Evolutionary conservation across 2,329 filamentous ascomycete species (phyloP).

Genomic region (Ramularia endophylla): DNA sequence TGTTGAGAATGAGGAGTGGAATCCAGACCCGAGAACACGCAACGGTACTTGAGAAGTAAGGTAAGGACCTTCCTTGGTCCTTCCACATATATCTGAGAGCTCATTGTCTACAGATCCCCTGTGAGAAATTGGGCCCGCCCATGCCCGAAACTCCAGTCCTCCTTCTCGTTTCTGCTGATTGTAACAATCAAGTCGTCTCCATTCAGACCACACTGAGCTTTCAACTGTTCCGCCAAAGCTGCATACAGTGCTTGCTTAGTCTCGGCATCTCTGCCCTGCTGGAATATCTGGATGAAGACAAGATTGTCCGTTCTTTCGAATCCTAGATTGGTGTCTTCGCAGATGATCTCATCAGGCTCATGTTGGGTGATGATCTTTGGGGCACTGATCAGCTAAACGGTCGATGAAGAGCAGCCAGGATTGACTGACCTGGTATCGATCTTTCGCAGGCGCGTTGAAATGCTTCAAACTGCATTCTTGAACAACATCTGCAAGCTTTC

Average conservation of each 20-base stretch:
- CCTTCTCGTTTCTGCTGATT: slow-evolving; percentile 21
- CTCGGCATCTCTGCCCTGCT: slow-evolving; percentile 26
- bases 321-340: slow-evolving; percentile 29
- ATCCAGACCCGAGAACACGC: slow-evolving; percentile 31
- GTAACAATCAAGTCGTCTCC: slow-evolving; percentile 27
- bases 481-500: slow-evolving; percentile 26
- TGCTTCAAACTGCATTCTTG: slow-evolving; percentile 26
- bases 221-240: slow-evolving; percentile 20
- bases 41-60: slow-evolving; percentile 6
- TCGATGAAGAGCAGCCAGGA: background rate
- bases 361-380: slow-evolving; percentile 29
- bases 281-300: slow-evolving; percentile 31
- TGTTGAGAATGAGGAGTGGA: slow-evolving; percentile 34
- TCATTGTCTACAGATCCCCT: slow-evolving; percentile 20
- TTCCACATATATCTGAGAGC: too few species aligned
- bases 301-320: slow-evolving; percentile 23
- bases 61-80: too few species aligned
- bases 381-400: background rate
- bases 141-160: slow-evolving; percentile 31
- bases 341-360: slow-evolving; percentile 29
- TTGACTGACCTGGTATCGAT: slow-evolving; percentile 26
- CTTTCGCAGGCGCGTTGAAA: slow-evolving; percentile 25
- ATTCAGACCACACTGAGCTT: slow-evolving; percentile 18
- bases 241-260: slow-evolving; percentile 25
- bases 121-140: slow-evolving; percentile 29